phyloP scores from a whole-genome alignment of 2,329 filamentous ascomycete species.

The Onygenales sp. region DNA sequence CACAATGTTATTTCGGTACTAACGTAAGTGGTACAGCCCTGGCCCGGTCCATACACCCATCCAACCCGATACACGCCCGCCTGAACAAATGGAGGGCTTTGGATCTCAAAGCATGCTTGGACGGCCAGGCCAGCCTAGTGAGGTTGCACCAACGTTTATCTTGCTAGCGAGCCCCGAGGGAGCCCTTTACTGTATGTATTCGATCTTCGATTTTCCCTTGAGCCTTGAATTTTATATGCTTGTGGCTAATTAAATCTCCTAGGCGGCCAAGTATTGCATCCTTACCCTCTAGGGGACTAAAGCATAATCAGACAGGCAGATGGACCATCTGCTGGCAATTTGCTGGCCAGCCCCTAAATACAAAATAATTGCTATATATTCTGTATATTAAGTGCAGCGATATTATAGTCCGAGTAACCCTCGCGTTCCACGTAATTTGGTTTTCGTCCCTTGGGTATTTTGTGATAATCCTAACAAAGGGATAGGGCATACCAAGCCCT shows the following conservation, averaged over 20 bases:
- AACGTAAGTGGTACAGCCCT: constrained; percentile 13
- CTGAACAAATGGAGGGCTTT: constrained; percentile 26
- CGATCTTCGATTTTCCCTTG: neutral
- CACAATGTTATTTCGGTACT: neutral
- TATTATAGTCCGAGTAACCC: no score
- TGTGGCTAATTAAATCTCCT: constrained; percentile 1
- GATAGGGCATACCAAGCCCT: no score
- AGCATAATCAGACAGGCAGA: neutral
- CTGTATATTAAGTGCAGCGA: no score
- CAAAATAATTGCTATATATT: no score
- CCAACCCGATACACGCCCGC: constrained; percentile 25
- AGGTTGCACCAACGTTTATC: constrained; percentile 31
- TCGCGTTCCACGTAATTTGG: no score
- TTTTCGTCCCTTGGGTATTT: no score
- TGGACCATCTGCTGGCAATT: neutral
- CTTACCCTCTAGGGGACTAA: constrained; percentile 26
- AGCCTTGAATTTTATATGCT: neutral
- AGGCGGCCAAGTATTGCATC: constrained; percentile 28
- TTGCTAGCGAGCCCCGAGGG: constrained; percentile 28
- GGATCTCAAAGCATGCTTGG: constrained; percentile 21
- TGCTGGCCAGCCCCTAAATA: no score
- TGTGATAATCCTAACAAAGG: no score
- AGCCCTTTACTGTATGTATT: constrained; percentile 25
- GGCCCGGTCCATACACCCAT: constrained; percentile 26
- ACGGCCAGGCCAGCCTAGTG: constrained; percentile 28